These are phyloP conservation scores for Saturnispora ahearnii DNA, from an alignment of 805 yeast genomes.

Conservation along the genomic window DNA sequence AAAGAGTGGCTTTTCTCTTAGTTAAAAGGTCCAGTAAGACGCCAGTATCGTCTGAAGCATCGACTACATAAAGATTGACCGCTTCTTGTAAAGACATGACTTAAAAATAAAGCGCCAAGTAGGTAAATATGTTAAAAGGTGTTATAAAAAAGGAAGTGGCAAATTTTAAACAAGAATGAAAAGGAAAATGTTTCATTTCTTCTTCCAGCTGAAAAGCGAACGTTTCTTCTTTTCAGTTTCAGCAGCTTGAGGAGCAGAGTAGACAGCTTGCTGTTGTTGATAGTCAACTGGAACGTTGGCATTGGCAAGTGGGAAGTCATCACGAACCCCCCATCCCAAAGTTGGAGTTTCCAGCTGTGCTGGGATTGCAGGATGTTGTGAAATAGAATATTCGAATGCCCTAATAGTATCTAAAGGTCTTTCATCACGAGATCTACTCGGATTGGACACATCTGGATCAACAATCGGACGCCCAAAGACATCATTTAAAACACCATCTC, in stretches of 20 bases:
- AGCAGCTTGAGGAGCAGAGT: constrained; percentile 42
- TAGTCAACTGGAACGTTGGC: constrained; percentile 27
- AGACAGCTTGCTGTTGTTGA: constrained; percentile 30
- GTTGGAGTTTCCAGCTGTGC: constrained; percentile 73
- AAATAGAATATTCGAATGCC: constrained; percentile 86
- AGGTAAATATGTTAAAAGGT: not conserved
- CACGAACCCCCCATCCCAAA: constrained; percentile 81
- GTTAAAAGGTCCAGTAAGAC: constrained; percentile 6
- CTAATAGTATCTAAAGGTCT: constrained; percentile 95
- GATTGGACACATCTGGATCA: constrained; percentile 83
- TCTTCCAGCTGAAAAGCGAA: constrained; percentile 69
- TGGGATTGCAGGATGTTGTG: constrained; percentile 73
- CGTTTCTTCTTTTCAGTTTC: constrained; percentile 55
- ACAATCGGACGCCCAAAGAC: constrained; percentile 76
- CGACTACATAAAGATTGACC: not conserved
- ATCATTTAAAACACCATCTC: constrained; percentile 51
- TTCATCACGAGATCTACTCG: constrained; percentile 88
- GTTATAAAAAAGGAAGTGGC: not conserved
- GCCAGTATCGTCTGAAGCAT: not conserved
- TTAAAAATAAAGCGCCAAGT: not conserved
- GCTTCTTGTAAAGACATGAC: not conserved
- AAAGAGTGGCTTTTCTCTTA: constrained; percentile 6
- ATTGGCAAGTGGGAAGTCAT: constrained; percentile 53
- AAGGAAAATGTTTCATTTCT: constrained; percentile 11
- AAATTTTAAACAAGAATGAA: not conserved